These are phyloP conservation scores for Floccularia luteovirens DNA, from an alignment of 768 basidiomycete genomes.

Conservation along the genomic window DNA sequence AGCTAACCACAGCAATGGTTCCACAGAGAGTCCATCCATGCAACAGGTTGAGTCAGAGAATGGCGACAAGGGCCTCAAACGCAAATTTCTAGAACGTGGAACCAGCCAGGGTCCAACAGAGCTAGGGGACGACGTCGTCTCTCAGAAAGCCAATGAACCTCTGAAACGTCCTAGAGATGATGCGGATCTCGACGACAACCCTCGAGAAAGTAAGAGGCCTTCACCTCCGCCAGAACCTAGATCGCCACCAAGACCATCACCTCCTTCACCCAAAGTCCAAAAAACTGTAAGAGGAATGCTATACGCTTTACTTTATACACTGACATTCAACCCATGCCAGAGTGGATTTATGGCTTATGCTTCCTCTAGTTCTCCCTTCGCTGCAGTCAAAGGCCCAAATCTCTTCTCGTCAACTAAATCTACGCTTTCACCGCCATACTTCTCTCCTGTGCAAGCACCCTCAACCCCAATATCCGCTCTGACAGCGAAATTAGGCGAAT, in stretches of 20 bases:
- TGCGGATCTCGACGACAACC: slow-evolving; percentile 53
- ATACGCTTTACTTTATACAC: background rate
- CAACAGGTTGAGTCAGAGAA: slow-evolving; percentile 36
- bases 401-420: slow-evolving; percentile 35
- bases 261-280: slow-evolving; percentile 23
- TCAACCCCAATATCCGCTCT: slow-evolving; percentile 8
- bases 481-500: slow-evolving; percentile 13
- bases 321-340: slow-evolving; percentile 21
- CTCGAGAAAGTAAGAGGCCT: slow-evolving; percentile 48
- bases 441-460: slow-evolving; percentile 12
- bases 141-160: slow-evolving; percentile 25
- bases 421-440: slow-evolving; percentile 16
- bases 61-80: slow-evolving; percentile 58
- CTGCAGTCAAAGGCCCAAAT: slow-evolving; percentile 64
- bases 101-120: slow-evolving; percentile 51
- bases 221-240: slow-evolving; percentile 63
- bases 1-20: background rate
- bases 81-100: slow-evolving; percentile 62
- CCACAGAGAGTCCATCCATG: slow-evolving; percentile 4
- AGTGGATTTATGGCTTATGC: slow-evolving; percentile 79
- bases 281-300: slow-evolving; percentile 33
- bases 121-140: slow-evolving; percentile 18
- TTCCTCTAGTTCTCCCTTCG: slow-evolving; percentile 66
- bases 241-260: slow-evolving; percentile 20
- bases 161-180: slow-evolving; percentile 60